These are phyloP conservation scores for Phialemoniopsis sp. DNA, from an alignment of 2,329 filamentous ascomycete genomes.

Conservation along the genomic window DNA sequence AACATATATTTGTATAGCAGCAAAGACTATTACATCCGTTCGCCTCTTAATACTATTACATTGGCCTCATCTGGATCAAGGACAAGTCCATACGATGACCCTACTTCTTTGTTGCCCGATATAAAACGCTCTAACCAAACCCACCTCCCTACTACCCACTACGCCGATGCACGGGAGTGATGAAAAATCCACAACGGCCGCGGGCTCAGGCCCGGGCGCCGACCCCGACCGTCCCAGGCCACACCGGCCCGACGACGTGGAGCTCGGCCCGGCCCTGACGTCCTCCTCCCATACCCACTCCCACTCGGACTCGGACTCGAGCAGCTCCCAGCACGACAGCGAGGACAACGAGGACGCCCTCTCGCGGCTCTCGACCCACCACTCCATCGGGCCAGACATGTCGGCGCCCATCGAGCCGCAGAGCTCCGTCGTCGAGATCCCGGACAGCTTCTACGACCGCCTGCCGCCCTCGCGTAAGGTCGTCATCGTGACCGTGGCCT, in stretches of 20 bases:
- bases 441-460: conserved; percentile 60
- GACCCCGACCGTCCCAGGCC: not conserved
- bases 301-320: not conserved
- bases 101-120: no score
- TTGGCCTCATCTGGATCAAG: no score
- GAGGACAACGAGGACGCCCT: conserved; percentile 1
- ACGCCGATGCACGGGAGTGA: no score
- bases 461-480: conserved; percentile 59
- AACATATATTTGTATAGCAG: no score
- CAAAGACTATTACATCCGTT: no score
- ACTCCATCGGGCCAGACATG: conserved; percentile 18
- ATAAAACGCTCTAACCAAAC: no score
- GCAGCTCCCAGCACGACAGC: not conserved
- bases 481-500: conserved; percentile 63
- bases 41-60: no score
- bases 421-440: conserved; percentile 28
- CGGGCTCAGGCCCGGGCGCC: no score
- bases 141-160: no score
- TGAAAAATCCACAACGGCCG: no score
- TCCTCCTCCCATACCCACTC: not conserved
- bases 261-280: not conserved
- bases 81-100: no score
- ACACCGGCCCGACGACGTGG: not conserved
- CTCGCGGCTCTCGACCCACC: conserved; percentile 11
- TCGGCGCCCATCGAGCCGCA: conserved; percentile 14